Evolutionary conservation across 2,329 filamentous ascomycete species (phyloP), one percentile per base, ranked within the genome.

Genomic region (Thelonectria rubi): DNA sequence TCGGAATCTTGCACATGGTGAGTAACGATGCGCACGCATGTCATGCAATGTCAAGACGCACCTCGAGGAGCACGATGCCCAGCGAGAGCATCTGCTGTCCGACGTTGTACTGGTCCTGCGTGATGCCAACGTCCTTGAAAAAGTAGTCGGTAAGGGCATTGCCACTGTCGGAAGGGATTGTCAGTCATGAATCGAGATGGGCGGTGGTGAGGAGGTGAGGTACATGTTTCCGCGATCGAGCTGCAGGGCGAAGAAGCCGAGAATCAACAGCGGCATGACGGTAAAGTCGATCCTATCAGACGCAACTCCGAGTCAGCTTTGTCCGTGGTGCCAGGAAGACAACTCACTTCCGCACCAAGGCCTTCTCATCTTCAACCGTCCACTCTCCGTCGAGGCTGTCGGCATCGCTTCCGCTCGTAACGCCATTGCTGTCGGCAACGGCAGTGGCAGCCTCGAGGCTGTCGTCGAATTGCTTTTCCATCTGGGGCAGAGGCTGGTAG

Each of bases 191-290:
- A 12, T 7, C 2, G 18, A 21, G 14, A 26, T 5, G n/a, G 18
- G 42, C 37, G 9, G 14, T 5, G 18, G 18, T 34, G 17, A 34
- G n/a, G 18, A 15, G 14, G 15, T 18, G 17, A 49, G 50, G 14
- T 60, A 73, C 79, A 82, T 76, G 56, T 77, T 77, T 55, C 71
- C 72, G 37, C 74, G 68, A 60, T 77, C 74, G 12, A 77, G 65
- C 37, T 77, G 81, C 45, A 84, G 79, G 17, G 79, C 79, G 3
- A 82, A 78, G 30, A 84, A 78, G 1, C 80, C 81, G 0, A 84
- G 69, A 17, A 81, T 76, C 5, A 84, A 73, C 0, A 84, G 72
- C 0, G 80, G 81, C 43, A 84, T 77, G 1, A 84, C 76, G 9
- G 77, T 76, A 10, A 74, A 64, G 53, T 84, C 82, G 12, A 81